Evolutionary conservation across 495 filamentous ascomycete species (phyloP), one percentile per base, ranked within the genome.

Genomic region (Aspergillus nidulans): DNA sequence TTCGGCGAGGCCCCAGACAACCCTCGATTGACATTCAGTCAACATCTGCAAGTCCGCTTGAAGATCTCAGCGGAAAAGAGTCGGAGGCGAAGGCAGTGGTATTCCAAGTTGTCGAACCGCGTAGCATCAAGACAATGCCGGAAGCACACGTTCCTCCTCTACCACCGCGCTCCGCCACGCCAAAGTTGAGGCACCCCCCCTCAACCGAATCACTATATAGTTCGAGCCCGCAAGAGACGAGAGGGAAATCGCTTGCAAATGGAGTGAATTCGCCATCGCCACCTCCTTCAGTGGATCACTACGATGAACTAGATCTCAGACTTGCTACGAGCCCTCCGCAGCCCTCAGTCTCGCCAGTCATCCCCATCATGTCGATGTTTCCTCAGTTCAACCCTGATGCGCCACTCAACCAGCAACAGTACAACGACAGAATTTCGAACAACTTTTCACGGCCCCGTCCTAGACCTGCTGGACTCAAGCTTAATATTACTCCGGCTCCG

Each of bases 341-440:
- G 51, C 48, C 43, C 40, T 56, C 66, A 32, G 51, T 66, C 59
- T 64, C 75, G 38, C 64, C 77, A 0, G 65, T 69, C 7, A 43
- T 66, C 47, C 63, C 75, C 62, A 87, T 87, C 71, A 76, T 72
- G 54, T 87, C 85, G 13, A 94, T 94, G 55, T 94, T 95, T 65
- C 90, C 90, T 13, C 81, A 76, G n/a, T 92, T 90, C 63, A 83
- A 95, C 65, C 83, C 84, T 9, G 79, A 80, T n/a, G 45, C 87
- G 8, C 80, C 87, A 8, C 76, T 90, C 21, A 77, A 79, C 53
- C 81, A 83, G 51, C 89, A 94, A 63, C 72, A 77, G 36, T 90
- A 91, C 63, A 83, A 78, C 51, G 85, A 86, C 10, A 83, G 80
- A 4, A 42, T 56, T 12, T 52, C 79, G 79, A 65, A 58, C 70